Evolutionary conservation across 371 early-diverging fungal genomes (phyloP).

Genomic region (Entomophthora muscae): DNA sequence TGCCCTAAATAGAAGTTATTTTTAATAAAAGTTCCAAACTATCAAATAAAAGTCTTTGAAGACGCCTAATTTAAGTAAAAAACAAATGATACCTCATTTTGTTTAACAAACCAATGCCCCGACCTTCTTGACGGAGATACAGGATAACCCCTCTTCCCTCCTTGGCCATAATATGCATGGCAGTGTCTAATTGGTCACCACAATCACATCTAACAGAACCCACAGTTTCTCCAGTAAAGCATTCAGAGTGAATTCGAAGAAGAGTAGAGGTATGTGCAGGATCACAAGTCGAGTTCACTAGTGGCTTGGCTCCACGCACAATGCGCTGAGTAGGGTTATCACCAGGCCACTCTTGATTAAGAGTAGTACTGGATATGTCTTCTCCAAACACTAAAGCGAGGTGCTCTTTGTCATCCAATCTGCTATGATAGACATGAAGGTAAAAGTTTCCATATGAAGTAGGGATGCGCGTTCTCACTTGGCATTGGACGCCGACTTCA

Average conservation of each 20-base stretch:
- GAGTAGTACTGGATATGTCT: not conserved
- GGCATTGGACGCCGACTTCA: constrained; percentile 45
- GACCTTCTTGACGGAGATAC: constrained; percentile 89
- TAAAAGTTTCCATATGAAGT: constrained; percentile 62
- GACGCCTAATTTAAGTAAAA: too few species aligned
- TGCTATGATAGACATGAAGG: constrained; percentile 70
- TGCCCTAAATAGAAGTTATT: constrained; percentile 40
- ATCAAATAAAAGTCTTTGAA: constrained; percentile 13
- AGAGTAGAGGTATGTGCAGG: constrained; percentile 31
- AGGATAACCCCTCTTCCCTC: constrained; percentile 78
- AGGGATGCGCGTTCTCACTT: constrained; percentile 75
- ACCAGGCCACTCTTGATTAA: constrained; percentile 11
- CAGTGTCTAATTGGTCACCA: constrained; percentile 82
- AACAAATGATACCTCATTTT: constrained; percentile 85
- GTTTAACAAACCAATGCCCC: constrained; percentile 83
- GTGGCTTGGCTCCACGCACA: constrained; percentile 49
- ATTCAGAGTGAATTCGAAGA: constrained; percentile 88
- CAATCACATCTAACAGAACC: constrained; percentile 89
- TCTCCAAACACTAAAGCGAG: constrained; percentile 81
- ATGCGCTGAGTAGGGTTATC: constrained; percentile 64
- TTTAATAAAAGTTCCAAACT: not conserved
- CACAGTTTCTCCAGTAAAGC: constrained; percentile 92
- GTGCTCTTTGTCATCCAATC: constrained; percentile 74
- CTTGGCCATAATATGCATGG: constrained; percentile 71
- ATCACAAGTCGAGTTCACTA: constrained; percentile 7